Conservation (phyloP, 1,284 basidiomycete genomes). For the Apiotrichum laibachii region DNA sequence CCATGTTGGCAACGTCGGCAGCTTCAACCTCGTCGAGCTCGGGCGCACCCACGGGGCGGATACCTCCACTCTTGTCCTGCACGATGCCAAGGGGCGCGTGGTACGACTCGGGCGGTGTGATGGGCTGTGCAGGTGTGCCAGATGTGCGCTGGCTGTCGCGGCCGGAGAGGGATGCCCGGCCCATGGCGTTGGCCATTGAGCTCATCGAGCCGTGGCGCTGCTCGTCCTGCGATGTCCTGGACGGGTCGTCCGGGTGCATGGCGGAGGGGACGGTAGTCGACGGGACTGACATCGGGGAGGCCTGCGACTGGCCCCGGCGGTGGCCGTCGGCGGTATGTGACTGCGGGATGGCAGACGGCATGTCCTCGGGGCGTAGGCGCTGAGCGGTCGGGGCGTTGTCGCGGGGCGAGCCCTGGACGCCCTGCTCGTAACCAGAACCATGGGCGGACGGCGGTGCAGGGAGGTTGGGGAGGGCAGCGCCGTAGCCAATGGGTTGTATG, state of each 20-base stretch:
- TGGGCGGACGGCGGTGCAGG: conserved; percentile 68
- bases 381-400: conserved; percentile 56
- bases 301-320: conserved; percentile 39
- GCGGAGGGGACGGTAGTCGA: conserved; percentile 51
- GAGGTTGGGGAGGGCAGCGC: conserved; percentile 73
- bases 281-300: conserved; percentile 27
- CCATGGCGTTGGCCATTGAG: conserved; percentile 34
- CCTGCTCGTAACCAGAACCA: conserved; percentile 16
- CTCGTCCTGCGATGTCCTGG: conserved; percentile 63
- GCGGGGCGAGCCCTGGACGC: conserved; percentile 41
- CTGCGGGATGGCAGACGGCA: conserved; percentile 40
- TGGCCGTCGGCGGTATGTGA: conserved; percentile 45
- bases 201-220: conserved; percentile 59
- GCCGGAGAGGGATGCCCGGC: conserved; percentile 31
- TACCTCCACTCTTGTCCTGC: conserved; percentile 22
- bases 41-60: conserved; percentile 19
- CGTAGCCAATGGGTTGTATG: conserved; percentile 57
- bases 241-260: conserved; percentile 56
- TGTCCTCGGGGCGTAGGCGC: conserved; percentile 41
- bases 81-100: conserved; percentile 17
- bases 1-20: conserved; percentile 43
- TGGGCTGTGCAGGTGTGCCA: conserved; percentile 14
- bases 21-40: conserved; percentile 24
- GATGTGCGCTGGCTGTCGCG: conserved; percentile 28
- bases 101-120: conserved; percentile 30